Evolutionary conservation across 2,329 filamentous ascomycete species (phyloP), one percentile per base, ranked within the genome.

Genomic region (Trichoderma sp.): DNA sequence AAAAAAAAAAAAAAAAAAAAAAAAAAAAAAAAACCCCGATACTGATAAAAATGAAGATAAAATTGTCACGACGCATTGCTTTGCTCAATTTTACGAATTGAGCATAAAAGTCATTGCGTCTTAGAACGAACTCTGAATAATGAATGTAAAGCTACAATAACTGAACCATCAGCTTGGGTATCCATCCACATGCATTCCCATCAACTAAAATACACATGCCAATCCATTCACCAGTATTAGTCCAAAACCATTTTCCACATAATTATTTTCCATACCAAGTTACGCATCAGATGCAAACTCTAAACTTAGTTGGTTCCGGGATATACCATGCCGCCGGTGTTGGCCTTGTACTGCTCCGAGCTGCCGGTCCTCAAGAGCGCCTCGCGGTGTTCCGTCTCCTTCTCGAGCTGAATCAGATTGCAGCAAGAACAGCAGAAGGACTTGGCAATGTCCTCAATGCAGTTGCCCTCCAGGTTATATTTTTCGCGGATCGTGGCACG

Each of bases 341-440:
- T 72, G 27, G 70, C 15, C 67, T 70, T 64, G 54, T 73, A 73
- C 70, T 70, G 71, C 64, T 72, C 66, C 58, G 70, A 67, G 15
- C 57, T 37, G 37, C 68, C 69, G 22, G 35, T 64, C 10, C 37
- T 65, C 35, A 71, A 35, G 42, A 73, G 70, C 15, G 71, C 64
- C 71, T 80, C 80, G 15, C 77, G 79, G 68, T 78, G 71, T 59
- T 75, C 76, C 2, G 78, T 77, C 75, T 84, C 82, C 79, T 84
- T 84, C 45, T 84, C 82, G 69, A 78, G 73, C 79, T 84, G 82
- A 61, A 81, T 76, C 27, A 84, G 73, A 54, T 77, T 75, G 74
- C 82, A 84, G 75, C 79, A 78, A 25, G 75, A 76, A 70, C 82
- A 84, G 77, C 82, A 84, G 77, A 78, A 83, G 2, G 82, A 76